These are phyloP conservation scores for Eudorina sp. DNA, from an alignment of 139 green algal genomes.

Conservation along the genomic window DNA sequence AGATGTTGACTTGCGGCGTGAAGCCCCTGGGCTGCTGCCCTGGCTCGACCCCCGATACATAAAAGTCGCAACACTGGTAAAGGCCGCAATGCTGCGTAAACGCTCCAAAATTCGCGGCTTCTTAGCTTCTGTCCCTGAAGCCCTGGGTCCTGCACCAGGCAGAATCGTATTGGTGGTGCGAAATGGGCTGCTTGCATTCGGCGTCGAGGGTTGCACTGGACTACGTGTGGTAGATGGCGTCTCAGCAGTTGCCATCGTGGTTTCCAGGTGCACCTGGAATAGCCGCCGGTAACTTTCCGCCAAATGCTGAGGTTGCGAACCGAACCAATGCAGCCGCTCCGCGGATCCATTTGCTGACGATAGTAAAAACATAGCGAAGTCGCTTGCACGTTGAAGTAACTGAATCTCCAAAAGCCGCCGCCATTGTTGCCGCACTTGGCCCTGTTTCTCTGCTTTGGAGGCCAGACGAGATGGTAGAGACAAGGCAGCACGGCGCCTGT, in stretches of 20 bases:
- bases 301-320: not conserved
- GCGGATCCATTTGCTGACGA: conserved; percentile 11
- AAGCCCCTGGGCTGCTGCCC: no score
- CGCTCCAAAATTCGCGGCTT: no score
- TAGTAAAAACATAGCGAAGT: conserved; percentile 62
- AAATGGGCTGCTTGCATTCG: no score
- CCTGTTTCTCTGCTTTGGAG: not conserved
- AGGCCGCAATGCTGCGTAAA: no score
- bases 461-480: not conserved
- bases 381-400: conserved; percentile 45
- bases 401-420: conserved; percentile 23
- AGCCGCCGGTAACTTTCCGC: not conserved
- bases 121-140: no score
- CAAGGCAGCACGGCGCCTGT: conserved; percentile 44
- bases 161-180: no score
- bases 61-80: no score
- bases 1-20: not conserved
- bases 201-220: no score
- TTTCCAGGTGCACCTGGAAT: not conserved
- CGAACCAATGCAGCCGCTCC: not conserved
- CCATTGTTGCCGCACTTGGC: conserved; percentile 16
- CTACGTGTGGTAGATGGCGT: no score
- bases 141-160: no score
- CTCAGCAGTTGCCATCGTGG: no score
- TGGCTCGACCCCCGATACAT: no score